phyloP scores from a whole-genome alignment of 2,329 filamentous ascomycete genomes.

The Passalora sequoiae region DNA sequence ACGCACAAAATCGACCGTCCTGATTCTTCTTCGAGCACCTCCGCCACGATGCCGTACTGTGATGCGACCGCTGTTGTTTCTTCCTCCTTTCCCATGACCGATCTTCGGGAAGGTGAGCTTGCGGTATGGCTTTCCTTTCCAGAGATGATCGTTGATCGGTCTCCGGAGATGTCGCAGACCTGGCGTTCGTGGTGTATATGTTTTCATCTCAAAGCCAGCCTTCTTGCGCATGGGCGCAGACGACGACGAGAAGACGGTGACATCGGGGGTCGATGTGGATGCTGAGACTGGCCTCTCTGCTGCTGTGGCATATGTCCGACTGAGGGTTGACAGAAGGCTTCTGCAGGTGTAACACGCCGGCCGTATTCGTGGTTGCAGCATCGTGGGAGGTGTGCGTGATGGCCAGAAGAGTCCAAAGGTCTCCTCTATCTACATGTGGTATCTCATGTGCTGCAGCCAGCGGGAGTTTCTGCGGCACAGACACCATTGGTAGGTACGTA shows the following conservation, averaged over 20 bases:
- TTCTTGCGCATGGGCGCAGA: conserved; percentile 35
- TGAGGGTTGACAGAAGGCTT: conserved; percentile 42
- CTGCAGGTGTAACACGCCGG: conserved; percentile 46
- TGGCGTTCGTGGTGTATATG: conserved; percentile 89
- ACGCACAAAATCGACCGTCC: conserved; percentile 84
- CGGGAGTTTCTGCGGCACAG: no score
- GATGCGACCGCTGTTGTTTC: conserved; percentile 79
- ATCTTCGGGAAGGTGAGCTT: conserved; percentile 87
- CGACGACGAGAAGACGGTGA: conserved; percentile 31
- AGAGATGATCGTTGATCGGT: conserved; percentile 92
- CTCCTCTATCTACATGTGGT: no score
- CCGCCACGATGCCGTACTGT: conserved; percentile 90
- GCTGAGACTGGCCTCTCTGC: conserved; percentile 27
- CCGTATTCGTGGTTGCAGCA: conserved; percentile 64
- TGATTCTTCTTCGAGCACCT: conserved; percentile 84
- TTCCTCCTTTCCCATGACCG: conserved; percentile 85
- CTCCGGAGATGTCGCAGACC: conserved; percentile 86
- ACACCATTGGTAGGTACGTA: no score
- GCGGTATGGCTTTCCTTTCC: conserved; percentile 82
- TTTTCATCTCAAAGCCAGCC: conserved; percentile 56
- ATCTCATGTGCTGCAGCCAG: no score
- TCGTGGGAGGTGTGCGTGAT: conserved; percentile 32
- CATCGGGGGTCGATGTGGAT: conserved; percentile 25
- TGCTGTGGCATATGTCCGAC: conserved; percentile 51
- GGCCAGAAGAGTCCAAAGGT: background rate